Percentiles rank a stretch among this genome's conserved stretches.
Conservation (phyloP, 768 basidiomycete species). For the Tylopilus intermedius region DNA sequence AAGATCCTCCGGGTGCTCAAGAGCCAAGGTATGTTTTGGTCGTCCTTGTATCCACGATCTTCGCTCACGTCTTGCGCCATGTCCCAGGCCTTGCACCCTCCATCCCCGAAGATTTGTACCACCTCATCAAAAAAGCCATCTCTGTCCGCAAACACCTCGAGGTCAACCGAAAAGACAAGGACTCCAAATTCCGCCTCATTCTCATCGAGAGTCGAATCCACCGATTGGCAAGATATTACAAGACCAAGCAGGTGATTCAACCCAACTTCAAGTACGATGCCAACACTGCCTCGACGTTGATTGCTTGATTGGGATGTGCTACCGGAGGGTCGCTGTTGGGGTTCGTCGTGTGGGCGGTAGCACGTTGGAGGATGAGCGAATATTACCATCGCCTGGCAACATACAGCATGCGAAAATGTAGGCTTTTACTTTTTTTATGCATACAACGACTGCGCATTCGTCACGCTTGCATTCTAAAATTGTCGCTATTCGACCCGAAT, state of each 20-base stretch:
- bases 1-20: slow-evolving; percentile 99
- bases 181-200: slow-evolving; percentile 95
- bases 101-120: slow-evolving; percentile 99
- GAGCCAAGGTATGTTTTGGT: slow-evolving; percentile 67
- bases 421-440: slow-evolving; percentile 18
- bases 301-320: slow-evolving; percentile 49
- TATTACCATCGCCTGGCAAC: background rate
- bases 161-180: slow-evolving; percentile 97
- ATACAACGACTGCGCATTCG: slow-evolving; percentile 9
- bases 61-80: background rate
- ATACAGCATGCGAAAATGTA: slow-evolving; percentile 17
- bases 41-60: background rate
- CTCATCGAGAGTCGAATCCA: slow-evolving; percentile 99
- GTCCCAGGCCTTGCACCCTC: slow-evolving; percentile 83
- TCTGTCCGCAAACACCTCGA: slow-evolving; percentile 98
- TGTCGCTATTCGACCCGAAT: too few species aligned
- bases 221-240: slow-evolving; percentile 97
- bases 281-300: slow-evolving; percentile 86
- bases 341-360: background rate
- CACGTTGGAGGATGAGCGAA: background rate
- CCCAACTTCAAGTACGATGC: slow-evolving; percentile 99
- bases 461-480: background rate
- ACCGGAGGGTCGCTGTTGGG: background rate
- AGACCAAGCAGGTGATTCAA: slow-evolving; percentile 95
- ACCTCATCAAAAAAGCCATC: slow-evolving; percentile 99